Base-by-base conservation (phyloP, 768 basidiomycete species). In the Rhizopogon vinicolor region DNA sequence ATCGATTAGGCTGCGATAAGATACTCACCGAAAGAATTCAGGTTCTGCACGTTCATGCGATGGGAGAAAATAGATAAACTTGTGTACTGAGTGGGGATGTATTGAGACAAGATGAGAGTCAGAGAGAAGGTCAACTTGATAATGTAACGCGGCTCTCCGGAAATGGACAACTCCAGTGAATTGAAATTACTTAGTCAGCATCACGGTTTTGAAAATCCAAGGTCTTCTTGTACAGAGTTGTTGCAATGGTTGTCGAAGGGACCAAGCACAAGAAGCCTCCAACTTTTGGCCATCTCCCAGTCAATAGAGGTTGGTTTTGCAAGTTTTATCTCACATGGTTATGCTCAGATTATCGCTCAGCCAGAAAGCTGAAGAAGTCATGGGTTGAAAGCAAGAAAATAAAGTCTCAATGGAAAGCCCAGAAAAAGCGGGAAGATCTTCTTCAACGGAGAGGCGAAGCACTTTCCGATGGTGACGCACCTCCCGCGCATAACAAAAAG, bases 1-100 rank as follows among this genome's bases (percentile, higher is more conserved):
- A 33, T 16, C 22, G 4, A 14, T 10, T 40, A 42, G 22, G 55
- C 54, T 37, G 39, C 19, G 43, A 57, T 16, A 59, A 54, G 62
- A 58, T 43, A 50, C 56, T 56, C 54, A 91, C 91, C 91, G 74
- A 83, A 85, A 71, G 86, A 78, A 76, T 82, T 86, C 70, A 93
- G 85, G 72, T 93, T 92, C 86, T 93, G 89, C 75, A 92, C 86
- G 89, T 81, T 93, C 91, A 93, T 93, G 87, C 88, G 87, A 91
- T 76, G 80, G 75, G 68, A 70, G 65, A 72, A 71, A 70, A 69
- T 68, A 71, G 61, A 70, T 64, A 61, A 65, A 69, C 62, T 75
- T 70, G 68, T 69, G 64, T 68, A 71, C 70, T 82, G 78, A 79
- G 80, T 74, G 69, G 73, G 67, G 54, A 52, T 71, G 64, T 62